phyloP scores from a whole-genome alignment of 352 stramenopile species.

The Albugo laibachii region DNA sequence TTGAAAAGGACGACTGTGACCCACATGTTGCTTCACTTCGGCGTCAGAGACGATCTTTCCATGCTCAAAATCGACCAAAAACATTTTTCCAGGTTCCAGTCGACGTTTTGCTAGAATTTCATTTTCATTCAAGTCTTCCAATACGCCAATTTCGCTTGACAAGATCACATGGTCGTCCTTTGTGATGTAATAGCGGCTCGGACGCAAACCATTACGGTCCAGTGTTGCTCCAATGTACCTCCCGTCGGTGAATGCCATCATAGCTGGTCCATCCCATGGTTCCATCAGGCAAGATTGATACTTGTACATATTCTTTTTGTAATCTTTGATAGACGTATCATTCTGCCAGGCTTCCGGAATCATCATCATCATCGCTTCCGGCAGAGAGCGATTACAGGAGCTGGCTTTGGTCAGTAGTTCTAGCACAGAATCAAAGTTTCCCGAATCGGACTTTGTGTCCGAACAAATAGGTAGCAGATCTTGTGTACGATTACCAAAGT shows the following conservation, averaged over 20 bases:
- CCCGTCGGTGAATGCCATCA: constrained; percentile 94
- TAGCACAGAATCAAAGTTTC: constrained; percentile 91
- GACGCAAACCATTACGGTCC: constrained; percentile 91
- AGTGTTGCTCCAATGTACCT: constrained; percentile 92
- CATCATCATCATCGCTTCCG: constrained; percentile 96
- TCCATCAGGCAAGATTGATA: constrained; percentile 96
- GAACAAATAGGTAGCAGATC: constrained; percentile 85
- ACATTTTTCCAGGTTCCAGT: constrained; percentile 95
- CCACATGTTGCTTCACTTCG: constrained; percentile 89
- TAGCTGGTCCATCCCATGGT: constrained; percentile 94
- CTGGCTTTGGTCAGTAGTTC: constrained; percentile 87
- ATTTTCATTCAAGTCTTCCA: constrained; percentile 77
- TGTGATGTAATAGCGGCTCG: constrained; percentile 92
- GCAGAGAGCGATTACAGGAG: constrained; percentile 78
- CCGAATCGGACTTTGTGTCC: constrained; percentile 91
- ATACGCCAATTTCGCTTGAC: constrained; percentile 89
- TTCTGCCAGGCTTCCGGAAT: constrained; percentile 95
- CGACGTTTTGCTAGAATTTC: constrained; percentile 89
- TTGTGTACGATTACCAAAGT: constrained; percentile 82
- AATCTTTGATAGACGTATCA: constrained; percentile 75
- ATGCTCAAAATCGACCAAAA: constrained; percentile 91
- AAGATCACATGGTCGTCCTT: constrained; percentile 91
- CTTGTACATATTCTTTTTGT: constrained; percentile 95
- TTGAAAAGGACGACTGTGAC: constrained; percentile 71
- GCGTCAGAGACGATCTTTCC: constrained; percentile 88